These are phyloP conservation scores for Escovopsis sp. DNA, from an alignment of 2,329 filamentous ascomycete genomes.

Conservation along the genomic window DNA sequence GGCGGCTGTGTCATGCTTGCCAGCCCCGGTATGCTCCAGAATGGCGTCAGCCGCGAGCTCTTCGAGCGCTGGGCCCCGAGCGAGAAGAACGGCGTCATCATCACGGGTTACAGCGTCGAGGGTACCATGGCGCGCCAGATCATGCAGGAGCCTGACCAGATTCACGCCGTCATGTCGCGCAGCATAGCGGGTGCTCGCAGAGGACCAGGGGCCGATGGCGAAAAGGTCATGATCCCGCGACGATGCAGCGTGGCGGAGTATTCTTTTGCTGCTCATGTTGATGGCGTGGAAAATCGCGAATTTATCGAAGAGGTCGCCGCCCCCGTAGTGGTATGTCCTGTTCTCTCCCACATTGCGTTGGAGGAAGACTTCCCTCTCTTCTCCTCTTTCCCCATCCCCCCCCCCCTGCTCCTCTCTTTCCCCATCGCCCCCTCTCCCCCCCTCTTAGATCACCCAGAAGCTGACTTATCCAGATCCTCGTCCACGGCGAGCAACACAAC, in stretches of 20 bases:
- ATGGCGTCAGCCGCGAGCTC: conserved; percentile 81
- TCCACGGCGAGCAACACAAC: conserved; percentile 93
- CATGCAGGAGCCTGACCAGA: conserved; percentile 86
- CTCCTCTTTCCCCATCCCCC: background rate
- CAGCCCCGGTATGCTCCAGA: conserved; percentile 95
- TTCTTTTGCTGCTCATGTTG: conserved; percentile 92
- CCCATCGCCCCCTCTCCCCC: background rate
- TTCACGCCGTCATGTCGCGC: conserved; percentile 82
- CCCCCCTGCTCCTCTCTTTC: conserved; percentile 4
- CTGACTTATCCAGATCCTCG: conserved; percentile 52
- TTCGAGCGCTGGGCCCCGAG: conserved; percentile 93
- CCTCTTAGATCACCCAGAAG: no score
- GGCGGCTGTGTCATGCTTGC: conserved; percentile 95
- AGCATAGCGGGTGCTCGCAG: conserved; percentile 48
- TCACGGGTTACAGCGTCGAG: conserved; percentile 96
- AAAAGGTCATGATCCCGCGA: conserved; percentile 81
- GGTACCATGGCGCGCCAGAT: conserved; percentile 97
- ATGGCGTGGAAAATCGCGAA: conserved; percentile 86
- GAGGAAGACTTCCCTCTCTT: no score
- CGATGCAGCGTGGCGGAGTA: conserved; percentile 88
- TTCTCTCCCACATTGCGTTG: no score
- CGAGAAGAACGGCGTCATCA: conserved; percentile 93
- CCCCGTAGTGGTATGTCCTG: conserved; percentile 82
- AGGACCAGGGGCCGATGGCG: conserved; percentile 51
- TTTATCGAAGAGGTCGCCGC: conserved; percentile 92